Conservation (phyloP, 768 basidiomycete species). For the Lactarius sp. region DNA sequence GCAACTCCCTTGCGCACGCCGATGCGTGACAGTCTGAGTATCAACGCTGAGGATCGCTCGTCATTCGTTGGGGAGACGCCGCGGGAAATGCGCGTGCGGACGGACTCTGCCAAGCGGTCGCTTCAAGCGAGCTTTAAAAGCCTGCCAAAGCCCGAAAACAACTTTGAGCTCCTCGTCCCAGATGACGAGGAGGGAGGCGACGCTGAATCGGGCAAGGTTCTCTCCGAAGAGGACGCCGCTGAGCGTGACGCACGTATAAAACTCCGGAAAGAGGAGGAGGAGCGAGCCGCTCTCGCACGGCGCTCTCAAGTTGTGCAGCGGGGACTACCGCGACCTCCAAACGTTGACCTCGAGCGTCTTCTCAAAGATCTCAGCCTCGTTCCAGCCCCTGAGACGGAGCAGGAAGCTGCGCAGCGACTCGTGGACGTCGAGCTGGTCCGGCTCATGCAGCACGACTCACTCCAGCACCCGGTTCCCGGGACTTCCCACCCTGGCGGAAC, state of each 20-base stretch:
- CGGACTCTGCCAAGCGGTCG: conserved; percentile 63
- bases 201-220: conserved; percentile 32
- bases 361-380: conserved; percentile 53
- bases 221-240: conserved; percentile 83
- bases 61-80: conserved; percentile 63
- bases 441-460: conserved; percentile 83
- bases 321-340: conserved; percentile 79
- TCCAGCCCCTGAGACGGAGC: conserved; percentile 35
- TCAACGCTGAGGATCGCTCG: conserved; percentile 69
- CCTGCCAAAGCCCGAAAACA: conserved; percentile 92
- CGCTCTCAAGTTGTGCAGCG: conserved; percentile 78
- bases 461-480: conserved; percentile 84
- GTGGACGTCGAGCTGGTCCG: conserved; percentile 74
- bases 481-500: conserved; percentile 72
- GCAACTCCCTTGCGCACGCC: conserved; percentile 93
- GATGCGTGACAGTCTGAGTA: conserved; percentile 83
- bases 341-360: conserved; percentile 66
- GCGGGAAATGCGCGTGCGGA: conserved; percentile 61
- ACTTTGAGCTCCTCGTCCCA: conserved; percentile 90
- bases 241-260: conserved; percentile 78
- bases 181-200: conserved; percentile 70
- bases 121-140: conserved; percentile 76
- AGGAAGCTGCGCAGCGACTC: conserved; percentile 47
- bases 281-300: conserved; percentile 72
- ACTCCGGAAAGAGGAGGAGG: conserved; percentile 67